These are phyloP conservation scores for Plasmodium coatneyi DNA, from an alignment of 169 alveolate species.

Conservation along the genomic window DNA sequence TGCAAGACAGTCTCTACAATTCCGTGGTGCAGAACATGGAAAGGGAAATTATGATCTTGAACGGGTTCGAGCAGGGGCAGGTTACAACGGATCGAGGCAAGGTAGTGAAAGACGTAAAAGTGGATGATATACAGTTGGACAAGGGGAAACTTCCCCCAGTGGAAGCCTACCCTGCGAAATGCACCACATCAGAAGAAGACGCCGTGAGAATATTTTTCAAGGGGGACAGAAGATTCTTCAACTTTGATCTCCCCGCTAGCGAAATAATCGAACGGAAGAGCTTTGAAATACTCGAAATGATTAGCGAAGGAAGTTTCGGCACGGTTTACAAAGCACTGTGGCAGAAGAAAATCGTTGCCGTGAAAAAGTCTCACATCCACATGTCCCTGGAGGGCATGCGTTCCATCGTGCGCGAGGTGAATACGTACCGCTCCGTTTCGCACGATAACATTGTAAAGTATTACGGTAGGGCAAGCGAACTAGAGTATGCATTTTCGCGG, in stretches of 20 bases:
- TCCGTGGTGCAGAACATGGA: not conserved
- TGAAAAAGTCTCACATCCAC: slow-evolving; percentile 76
- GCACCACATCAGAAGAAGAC: not conserved
- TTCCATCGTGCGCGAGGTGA: slow-evolving; percentile 85
- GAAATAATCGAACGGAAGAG: slow-evolving; percentile 29
- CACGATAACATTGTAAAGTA: slow-evolving; percentile 83
- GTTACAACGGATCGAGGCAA: not conserved
- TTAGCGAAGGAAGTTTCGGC: slow-evolving; percentile 85
- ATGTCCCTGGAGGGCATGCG: slow-evolving; percentile 80
- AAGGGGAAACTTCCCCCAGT: not conserved
- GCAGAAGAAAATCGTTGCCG: slow-evolving; percentile 78
- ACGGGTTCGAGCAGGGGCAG: not conserved
- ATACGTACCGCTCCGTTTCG: slow-evolving; percentile 80
- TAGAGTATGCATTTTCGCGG: not conserved
- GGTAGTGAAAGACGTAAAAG: not conserved
- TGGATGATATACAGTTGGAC: not conserved
- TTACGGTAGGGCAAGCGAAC: slow-evolving; percentile 23
- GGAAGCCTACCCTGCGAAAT: not conserved
- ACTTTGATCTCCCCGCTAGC: slow-evolving; percentile 22
- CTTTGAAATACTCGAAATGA: slow-evolving; percentile 24
- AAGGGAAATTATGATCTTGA: not conserved
- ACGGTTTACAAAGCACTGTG: slow-evolving; percentile 78
- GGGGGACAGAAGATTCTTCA: slow-evolving; percentile 46
- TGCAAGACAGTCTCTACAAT: not conserved
- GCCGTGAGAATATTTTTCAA: slow-evolving; percentile 38